Evolutionary conservation across 306 rosid genomes (phyloP), one percentile per base, ranked within the genome.

Genomic region (Medicago lupulina): DNA sequence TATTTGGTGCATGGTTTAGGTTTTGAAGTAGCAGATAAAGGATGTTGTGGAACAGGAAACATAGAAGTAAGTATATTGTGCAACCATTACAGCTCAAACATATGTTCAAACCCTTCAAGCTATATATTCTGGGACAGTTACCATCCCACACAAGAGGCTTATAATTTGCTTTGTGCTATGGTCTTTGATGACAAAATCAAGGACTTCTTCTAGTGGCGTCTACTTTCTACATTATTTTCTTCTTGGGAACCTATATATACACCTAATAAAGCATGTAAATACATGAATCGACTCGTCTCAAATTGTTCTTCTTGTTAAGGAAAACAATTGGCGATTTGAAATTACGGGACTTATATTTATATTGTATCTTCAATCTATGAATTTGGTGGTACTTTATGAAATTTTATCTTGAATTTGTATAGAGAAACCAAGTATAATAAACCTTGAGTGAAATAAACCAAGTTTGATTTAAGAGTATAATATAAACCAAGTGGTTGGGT

Each of bases 31-130:
- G 41, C 23, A 23, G 74, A 77, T 4, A 82, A 62, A 60, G 98
- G 96, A 11, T 93, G 96, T 14, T 93, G 98, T 79, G 96, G 98
- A 15, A 90, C 90, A n/a, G 95, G 98, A 74, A 63, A 67, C n/a
- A 50, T 89, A 9, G 98, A 89, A 82, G 91, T 69, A 7, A 38
- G 86, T 78, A 7, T 84, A 55, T 41, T 85, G 12, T 90, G 98
- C 61, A 93, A 85, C 40, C 77, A n/a, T 19, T 36, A 12, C 36
- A 76, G 67, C 17, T 7, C 25, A 19, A 11, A 44, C 2, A 60
- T 83, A 6, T 92, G 94, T 70, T 19, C 74, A 0, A 70, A 90
- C 21, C 58, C 87, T 21, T 54, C 85, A 8, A 79, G 76, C 8
- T 87, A 89, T 67, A 15, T 92, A 64, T 92, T 90, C 34, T 90